phyloP scores from a whole-genome alignment of 1,284 basidiomycete genomes.

The Cystobasidiaceae sp. region DNA sequence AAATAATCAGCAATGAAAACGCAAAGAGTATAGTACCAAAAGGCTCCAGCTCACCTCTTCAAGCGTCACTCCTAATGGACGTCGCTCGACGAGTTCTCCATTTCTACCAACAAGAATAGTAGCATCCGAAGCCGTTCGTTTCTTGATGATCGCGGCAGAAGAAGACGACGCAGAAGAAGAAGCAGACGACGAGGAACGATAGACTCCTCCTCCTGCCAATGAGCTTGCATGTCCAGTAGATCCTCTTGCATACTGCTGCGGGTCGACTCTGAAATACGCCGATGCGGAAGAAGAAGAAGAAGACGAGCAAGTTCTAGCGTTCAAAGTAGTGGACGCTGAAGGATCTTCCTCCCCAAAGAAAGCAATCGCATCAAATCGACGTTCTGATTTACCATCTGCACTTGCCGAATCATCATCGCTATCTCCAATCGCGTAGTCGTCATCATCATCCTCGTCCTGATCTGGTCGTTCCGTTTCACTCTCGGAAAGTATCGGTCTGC shows the following conservation, averaged over 20 bases:
- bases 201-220: no score
- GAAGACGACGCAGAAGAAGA: no score
- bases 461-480: not conserved
- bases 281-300: not conserved
- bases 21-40: not conserved
- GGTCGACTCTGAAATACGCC: not conserved
- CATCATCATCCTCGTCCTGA: not conserved
- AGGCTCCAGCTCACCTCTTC: constrained; percentile 22
- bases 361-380: constrained; percentile 9
- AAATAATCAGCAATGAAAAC: not conserved
- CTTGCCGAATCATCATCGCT: not conserved
- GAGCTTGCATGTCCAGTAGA: no score
- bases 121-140: not conserved
- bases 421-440: not conserved
- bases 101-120: not conserved
- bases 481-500: not conserved
- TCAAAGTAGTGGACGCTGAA: not conserved
- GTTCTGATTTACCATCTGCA: not conserved
- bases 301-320: not conserved
- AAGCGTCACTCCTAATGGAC: constrained; percentile 24
- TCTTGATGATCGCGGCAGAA: not conserved
- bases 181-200: no score
- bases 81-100: constrained; percentile 21
- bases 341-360: constrained; percentile 9
- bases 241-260: no score